Evolutionary conservation across 495 filamentous ascomycete genomes (phyloP).

Genomic region (Geopyxis carbonaria): DNA sequence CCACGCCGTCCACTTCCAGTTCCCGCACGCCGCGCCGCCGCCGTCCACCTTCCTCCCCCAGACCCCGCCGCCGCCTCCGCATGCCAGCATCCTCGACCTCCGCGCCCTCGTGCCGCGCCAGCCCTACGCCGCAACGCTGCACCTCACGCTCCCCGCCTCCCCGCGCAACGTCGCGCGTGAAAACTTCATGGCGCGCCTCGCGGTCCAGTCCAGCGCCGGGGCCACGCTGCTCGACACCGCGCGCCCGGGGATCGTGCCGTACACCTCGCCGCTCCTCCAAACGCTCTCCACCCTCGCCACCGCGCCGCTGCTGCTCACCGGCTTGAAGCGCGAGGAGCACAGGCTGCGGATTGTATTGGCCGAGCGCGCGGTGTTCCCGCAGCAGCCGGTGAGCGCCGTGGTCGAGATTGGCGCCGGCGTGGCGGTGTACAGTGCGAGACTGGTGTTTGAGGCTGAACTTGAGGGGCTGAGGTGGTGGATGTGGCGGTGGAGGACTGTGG

Average conservation of each 20-base stretch:
- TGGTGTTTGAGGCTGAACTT: constrained; percentile 55
- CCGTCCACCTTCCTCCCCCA: constrained; percentile 2
- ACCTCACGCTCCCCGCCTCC: constrained; percentile 43
- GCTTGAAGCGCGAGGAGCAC: constrained; percentile 32
- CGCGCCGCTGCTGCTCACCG: constrained; percentile 30
- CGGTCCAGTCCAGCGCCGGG: constrained; percentile 34
- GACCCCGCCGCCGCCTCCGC: background rate
- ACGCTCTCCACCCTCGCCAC: constrained; percentile 32
- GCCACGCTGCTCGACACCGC: constrained; percentile 26
- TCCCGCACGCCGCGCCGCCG: background rate
- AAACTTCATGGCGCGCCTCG: constrained; percentile 89
- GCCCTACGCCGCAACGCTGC: constrained; percentile 45
- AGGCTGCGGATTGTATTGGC: constrained; percentile 51
- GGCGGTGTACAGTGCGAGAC: constrained; percentile 53
- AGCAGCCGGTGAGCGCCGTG: constrained; percentile 40
- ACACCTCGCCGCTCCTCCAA: constrained; percentile 42
- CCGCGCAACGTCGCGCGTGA: constrained; percentile 44
- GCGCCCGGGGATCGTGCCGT: constrained; percentile 50
- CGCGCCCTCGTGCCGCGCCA: constrained; percentile 34
- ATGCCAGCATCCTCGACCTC: background rate
- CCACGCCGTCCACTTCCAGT: background rate
- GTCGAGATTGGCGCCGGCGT: constrained; percentile 37
- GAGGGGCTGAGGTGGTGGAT: constrained; percentile 68
- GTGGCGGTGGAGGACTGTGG: constrained; percentile 56
- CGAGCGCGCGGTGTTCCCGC: constrained; percentile 47